A percentile compares a stretch with the other conserved stretches of the same genome.
Evolutionary conservation across 129 eudicot species (phyloP).

Genomic region (Lactuca sativa): DNA sequence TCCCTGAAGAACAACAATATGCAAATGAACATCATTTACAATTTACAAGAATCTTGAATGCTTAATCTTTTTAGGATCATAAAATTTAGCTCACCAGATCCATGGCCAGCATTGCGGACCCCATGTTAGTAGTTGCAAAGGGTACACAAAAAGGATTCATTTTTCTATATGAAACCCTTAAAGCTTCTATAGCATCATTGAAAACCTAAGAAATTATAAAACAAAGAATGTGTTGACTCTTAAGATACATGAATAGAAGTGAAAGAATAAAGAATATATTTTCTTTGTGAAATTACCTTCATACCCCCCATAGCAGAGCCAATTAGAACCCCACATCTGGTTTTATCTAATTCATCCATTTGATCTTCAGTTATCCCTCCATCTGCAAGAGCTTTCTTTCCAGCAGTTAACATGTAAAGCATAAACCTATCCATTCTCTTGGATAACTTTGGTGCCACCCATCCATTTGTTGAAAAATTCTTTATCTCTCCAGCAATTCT

Average conservation of each 20-base stretch:
- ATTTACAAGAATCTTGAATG: neutral
- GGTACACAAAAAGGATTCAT: constrained; percentile 98
- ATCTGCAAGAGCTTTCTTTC: constrained; percentile 92
- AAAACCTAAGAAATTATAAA: constrained; percentile 57
- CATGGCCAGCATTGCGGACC: constrained; percentile 97
- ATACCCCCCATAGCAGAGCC: constrained; percentile 98
- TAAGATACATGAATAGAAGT: neutral
- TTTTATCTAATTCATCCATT: constrained; percentile 64
- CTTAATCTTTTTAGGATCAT: neutral
- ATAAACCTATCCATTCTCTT: constrained; percentile 89
- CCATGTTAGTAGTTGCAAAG: constrained; percentile 95
- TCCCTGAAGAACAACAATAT: constrained; percentile 46
- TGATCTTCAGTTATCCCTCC: constrained; percentile 66
- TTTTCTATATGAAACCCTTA: constrained; percentile 86
- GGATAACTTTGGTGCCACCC: constrained; percentile 90
- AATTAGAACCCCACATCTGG: constrained; percentile 83
- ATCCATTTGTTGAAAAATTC: constrained; percentile 80
- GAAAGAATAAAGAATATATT: neutral
- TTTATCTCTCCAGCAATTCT: constrained; percentile 97
- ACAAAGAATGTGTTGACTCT: neutral
- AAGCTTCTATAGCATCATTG: constrained; percentile 92
- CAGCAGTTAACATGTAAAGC: constrained; percentile 98
- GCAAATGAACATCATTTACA: constrained; percentile 6
- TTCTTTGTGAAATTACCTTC: constrained; percentile 54
- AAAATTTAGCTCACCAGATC: constrained; percentile 59